Evolutionary conservation across 345 rosid species (phyloP).

Genomic region (Limnanthes douglasii): DNA sequence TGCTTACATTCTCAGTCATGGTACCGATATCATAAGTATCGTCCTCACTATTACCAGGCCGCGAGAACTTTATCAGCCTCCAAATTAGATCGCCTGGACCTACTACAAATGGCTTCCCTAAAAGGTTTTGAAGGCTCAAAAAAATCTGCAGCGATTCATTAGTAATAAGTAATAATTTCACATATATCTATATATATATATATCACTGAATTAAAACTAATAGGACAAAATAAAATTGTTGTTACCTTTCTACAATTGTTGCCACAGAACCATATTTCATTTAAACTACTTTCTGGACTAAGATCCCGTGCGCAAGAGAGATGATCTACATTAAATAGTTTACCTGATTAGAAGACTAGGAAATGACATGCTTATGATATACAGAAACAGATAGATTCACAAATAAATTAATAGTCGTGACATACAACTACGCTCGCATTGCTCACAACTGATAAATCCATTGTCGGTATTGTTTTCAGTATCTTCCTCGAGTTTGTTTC

Average conservation of each 20-base stretch:
- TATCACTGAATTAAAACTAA: no score
- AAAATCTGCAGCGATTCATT: no score
- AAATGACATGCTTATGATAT: no score
- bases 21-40: slow-evolving; percentile 8
- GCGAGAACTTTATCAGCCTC: slow-evolving; percentile 33
- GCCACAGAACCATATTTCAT: slow-evolving; percentile 41
- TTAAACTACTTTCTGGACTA: slow-evolving; percentile 1
- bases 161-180: no score
- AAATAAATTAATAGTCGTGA: no score
- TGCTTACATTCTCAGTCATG: slow-evolving; percentile 18
- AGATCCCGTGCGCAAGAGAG: slow-evolving; percentile 29
- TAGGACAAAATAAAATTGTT: no score
- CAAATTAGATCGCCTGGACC: slow-evolving; percentile 35
- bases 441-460: slow-evolving; percentile 24
- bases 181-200: no score
- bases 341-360: no score
- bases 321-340: no score
- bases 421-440: slow-evolving; percentile 44
- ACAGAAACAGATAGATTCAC: no score
- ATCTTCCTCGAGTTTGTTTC: background rate
- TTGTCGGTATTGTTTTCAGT: no score
- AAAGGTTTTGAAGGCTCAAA: slow-evolving; percentile 23
- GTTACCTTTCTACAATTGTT: slow-evolving; percentile 21
- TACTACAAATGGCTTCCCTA: slow-evolving; percentile 29
- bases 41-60: no score